Evolutionary conservation across 2,329 filamentous ascomycete genomes (phyloP).

Genomic region (Diaporthe aspalathi): DNA sequence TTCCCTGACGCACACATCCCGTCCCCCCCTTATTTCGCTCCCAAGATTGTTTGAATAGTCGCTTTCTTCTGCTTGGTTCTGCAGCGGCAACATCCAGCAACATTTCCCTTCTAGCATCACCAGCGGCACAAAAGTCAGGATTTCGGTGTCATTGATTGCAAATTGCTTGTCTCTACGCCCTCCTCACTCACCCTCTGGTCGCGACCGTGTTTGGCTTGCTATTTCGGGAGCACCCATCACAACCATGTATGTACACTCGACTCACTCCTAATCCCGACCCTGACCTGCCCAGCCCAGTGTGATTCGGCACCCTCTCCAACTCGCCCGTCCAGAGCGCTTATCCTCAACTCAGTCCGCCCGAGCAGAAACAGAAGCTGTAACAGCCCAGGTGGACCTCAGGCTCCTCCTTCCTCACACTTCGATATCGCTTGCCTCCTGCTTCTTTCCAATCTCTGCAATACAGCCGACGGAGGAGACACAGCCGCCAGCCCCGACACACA

Average conservation of each 20-base stretch:
- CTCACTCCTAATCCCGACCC: conserved; percentile 28
- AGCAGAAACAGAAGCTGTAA: conserved; percentile 27
- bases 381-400: conserved; percentile 26
- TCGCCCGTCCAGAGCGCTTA: conserved; percentile 13
- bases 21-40: conserved; percentile 27
- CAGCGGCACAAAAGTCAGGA: conserved; percentile 3
- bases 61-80: conserved; percentile 20
- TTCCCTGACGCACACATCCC: conserved; percentile 29
- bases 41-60: conserved; percentile 24
- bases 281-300: not conserved
- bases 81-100: conserved; percentile 15
- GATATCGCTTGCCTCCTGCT: conserved; percentile 24
- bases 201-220: conserved; percentile 23
- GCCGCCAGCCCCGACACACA: conserved; percentile 7
- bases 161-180: not conserved
- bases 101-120: not conserved
- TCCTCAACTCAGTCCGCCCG: conserved; percentile 2
- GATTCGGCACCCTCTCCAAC: conserved; percentile 16
- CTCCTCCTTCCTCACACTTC: not conserved
- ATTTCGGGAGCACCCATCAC: conserved; percentile 20
- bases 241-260: conserved; percentile 8
- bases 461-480: not conserved
- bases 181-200: conserved; percentile 19
- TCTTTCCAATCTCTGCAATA: conserved; percentile 5
- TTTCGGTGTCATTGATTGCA: conserved; percentile 5